Base-by-base conservation (phyloP, 1,284 basidiomycete genomes). In the Ceratobasidium sp. region DNA sequence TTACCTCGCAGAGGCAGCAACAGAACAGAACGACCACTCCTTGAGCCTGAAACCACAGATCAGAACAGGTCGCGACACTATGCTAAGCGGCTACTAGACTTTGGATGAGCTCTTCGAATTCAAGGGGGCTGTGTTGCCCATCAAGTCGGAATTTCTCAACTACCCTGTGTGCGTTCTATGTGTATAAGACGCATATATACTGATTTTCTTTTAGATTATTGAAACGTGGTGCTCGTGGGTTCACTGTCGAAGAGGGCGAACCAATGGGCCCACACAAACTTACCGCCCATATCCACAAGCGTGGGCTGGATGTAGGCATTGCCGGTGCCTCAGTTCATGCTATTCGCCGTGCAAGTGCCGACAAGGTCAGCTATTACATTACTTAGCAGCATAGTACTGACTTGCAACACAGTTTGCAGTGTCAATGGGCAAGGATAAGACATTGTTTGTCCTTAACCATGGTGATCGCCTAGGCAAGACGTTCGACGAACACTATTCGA, bases 321-420 rank as follows among this genome's bases (percentile, higher is more conserved):
- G 7, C 17, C 1, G 52, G 52, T 8, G 52, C 11, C n/a, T 56
- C 52, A 17, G n/a, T 56, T 29, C 52, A 56, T 56, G 9, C 13
- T 56, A 56, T 56, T 17, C 52, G n/a, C n/a, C n/a, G 52, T 17
- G 52, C 11, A n/a, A n/a, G 52, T 56, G 52, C n/a, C n/a, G 52
- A 56, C 13, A 56, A 56, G 25, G 52, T 56, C 11, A 8, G 52
- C n/a, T 13, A 29, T 29, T 19, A 29, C 25, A 29, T 29, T 29
- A 29, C 25, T 29, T 29, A 29, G 25, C 25, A 29, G 25, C 25
- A 29, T 29, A 29, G 25, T 29, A 29, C 25, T 29, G 25, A 29
- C 25, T 29, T 1, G 25, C 25, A 29, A 29, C 25, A 29, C 25
- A 56, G 52, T 56, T 13, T 56, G 52, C 52, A 8, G 25, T n/a